phyloP scores from a whole-genome alignment of 1,284 basidiomycete species.

The Microbotryomycetes sp. region DNA sequence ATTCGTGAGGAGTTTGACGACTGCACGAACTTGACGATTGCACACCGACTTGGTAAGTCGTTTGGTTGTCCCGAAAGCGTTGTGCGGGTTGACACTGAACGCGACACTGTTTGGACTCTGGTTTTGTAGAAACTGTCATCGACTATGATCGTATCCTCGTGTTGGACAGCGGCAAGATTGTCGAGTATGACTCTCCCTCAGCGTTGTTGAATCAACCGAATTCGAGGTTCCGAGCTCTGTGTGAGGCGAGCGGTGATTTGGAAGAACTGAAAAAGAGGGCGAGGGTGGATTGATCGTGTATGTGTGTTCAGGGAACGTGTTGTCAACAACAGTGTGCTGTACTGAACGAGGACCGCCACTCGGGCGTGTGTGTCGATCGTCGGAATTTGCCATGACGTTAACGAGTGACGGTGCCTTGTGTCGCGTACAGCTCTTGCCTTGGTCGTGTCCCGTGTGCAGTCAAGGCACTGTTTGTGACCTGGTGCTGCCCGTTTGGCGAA shows the following conservation, averaged over 20 bases:
- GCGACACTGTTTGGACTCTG: background rate
- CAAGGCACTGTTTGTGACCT: too few species aligned
- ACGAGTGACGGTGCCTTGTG: too few species aligned
- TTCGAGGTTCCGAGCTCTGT: constrained; percentile 13
- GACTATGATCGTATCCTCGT: constrained; percentile 32
- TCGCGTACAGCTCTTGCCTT: too few species aligned
- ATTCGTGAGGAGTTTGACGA: constrained; percentile 30
- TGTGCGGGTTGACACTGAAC: background rate
- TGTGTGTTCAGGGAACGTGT: too few species aligned
- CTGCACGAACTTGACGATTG: constrained; percentile 29
- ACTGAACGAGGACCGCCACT: too few species aligned
- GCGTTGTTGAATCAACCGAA: constrained; percentile 15
- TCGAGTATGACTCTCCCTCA: constrained; percentile 27
- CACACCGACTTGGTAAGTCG: constrained; percentile 28
- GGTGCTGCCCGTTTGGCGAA: too few species aligned
- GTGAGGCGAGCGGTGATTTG: constrained; percentile 22
- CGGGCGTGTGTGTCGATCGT: too few species aligned
- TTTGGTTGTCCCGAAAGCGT: background rate
- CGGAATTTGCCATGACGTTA: too few species aligned
- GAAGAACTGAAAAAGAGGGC: constrained; percentile 16
- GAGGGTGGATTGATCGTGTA: too few species aligned
- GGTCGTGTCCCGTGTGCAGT: too few species aligned
- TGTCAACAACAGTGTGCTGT: too few species aligned
- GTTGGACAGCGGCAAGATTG: constrained; percentile 15
- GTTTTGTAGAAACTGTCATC: constrained; percentile 24